phyloP scores from a whole-genome alignment of 345 rosid genomes.

The Gossypium mustelinum region DNA sequence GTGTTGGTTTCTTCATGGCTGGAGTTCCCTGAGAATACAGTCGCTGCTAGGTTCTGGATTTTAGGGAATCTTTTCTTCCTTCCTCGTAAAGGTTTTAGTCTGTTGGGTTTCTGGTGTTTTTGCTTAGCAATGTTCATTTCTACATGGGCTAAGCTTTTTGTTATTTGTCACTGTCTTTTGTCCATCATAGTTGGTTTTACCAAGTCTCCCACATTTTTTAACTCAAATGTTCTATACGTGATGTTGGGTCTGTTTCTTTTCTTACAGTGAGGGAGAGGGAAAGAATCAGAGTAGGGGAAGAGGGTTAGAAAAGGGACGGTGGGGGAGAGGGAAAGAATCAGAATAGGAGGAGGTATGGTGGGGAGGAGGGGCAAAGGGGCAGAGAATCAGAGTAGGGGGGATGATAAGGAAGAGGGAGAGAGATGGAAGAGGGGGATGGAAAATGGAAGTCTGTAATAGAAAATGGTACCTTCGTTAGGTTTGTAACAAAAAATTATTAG shows the following conservation, averaged over 20 bases:
- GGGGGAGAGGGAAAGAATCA: too few relatives aligned
- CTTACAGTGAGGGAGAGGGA: constrained; percentile 11
- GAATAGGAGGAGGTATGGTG: too few relatives aligned
- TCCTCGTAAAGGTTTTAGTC: constrained; percentile 18
- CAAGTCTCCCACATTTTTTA: constrained; percentile 25
- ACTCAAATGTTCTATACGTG: constrained; percentile 23
- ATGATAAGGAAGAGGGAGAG: too few relatives aligned
- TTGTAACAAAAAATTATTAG: too few relatives aligned
- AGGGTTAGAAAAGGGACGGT: too few relatives aligned
- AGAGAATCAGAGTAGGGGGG: too few relatives aligned
- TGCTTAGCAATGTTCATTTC: constrained; percentile 23
- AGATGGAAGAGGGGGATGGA: too few relatives aligned
- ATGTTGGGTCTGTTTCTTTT: constrained; percentile 30
- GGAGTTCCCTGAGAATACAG: constrained; percentile 43
- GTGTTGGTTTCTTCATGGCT: constrained; percentile 31
- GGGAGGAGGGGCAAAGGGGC: too few relatives aligned
- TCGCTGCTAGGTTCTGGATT: constrained; percentile 37
- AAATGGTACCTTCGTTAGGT: rapidly evolving
- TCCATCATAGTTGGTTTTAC: constrained; percentile 12
- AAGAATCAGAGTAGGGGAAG: too few relatives aligned
- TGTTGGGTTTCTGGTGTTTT: constrained; percentile 38
- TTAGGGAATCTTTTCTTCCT: constrained; percentile 5
- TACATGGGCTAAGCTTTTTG: constrained; percentile 23
- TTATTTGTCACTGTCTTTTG: background rate
- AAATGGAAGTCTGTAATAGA: too few relatives aligned